Base-by-base conservation (phyloP, 2,329 filamentous ascomycete species). In the Epichloe bromicola region DNA sequence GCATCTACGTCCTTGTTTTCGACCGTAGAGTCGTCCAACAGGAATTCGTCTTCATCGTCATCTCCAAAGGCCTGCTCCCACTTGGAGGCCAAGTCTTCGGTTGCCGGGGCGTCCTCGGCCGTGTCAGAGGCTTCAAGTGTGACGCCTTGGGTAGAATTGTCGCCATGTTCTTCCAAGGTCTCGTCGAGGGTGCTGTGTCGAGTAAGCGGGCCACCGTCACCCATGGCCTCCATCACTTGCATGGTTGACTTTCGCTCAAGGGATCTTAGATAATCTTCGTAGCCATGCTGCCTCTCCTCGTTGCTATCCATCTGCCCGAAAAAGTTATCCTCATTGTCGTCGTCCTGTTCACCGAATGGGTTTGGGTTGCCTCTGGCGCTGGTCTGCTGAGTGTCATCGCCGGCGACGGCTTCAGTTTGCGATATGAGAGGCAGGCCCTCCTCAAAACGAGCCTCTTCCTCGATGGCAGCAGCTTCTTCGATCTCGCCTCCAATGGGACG, bases 11-110 rank as follows among this genome's bases (percentile, higher is more conserved):
- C 74, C 33, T 65, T 62, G 10, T 53, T 57, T 36, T 70, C 70
- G 26, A 64, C 62, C 2, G 66, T 62, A 14, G 74, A 68, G 34
- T 87, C 80, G 10, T 80, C 78, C 3, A 82, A 65, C 12, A 86
- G 72, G 41, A 82, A 75, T 23, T 74, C 74, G 23, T 82, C 82
- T 54, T 88, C 80, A 54, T 88, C 81, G 56, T 90, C 85, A 46
- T 86, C 85, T 14, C 73, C 86, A 59, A 96, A 79, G 42, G 88
- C 86, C 45, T 86, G 85, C 56, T 88, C 80, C 87, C 91, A 95
- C 58, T 88, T 83, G 17, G 86, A 86, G 44, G 85, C 84, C 40
- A 93, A 66, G 60, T 91, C 86, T 41, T 83, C 77, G 6, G 76
- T 70, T 5, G 59, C 53, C n/a, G 60, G 55, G 19, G 59, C 54